phyloP scores from a whole-genome alignment of 1,284 basidiomycete genomes.

The Ustilago hordei region DNA sequence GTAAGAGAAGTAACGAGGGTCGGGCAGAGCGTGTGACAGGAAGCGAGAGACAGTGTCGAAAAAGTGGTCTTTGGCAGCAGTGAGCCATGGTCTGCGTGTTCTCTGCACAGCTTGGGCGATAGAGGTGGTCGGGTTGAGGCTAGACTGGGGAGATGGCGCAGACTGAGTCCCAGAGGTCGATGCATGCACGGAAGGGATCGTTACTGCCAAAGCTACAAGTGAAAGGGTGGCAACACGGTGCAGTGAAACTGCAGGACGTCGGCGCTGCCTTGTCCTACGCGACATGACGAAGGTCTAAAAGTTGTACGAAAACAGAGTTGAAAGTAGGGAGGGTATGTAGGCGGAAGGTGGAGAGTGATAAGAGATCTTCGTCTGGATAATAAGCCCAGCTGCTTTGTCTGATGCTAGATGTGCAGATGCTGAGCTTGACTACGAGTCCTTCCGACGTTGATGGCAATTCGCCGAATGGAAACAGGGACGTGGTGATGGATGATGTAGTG shows the following conservation, averaged over 20 bases:
- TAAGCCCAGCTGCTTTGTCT: no score
- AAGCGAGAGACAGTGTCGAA: slow-evolving; percentile 35
- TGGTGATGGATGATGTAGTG: slow-evolving; percentile 1
- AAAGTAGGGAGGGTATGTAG: background rate
- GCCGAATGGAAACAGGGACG: background rate
- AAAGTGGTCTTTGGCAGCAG: slow-evolving; percentile 30
- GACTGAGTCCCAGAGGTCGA: background rate
- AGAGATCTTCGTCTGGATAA: background rate
- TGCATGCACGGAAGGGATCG: slow-evolving; percentile 21
- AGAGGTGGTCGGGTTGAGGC: slow-evolving; percentile 29
- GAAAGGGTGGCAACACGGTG: slow-evolving; percentile 30
- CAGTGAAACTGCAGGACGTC: slow-evolving; percentile 11
- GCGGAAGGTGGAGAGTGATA: background rate
- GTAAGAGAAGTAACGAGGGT: slow-evolving; percentile 49
- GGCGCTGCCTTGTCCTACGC: background rate
- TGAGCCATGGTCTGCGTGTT: slow-evolving; percentile 37
- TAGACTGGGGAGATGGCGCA: background rate
- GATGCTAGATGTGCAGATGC: no score
- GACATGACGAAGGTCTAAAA: slow-evolving; percentile 19
- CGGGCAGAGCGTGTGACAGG: slow-evolving; percentile 38
- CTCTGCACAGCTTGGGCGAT: slow-evolving; percentile 36
- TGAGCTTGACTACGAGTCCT: no score
- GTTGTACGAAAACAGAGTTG: background rate
- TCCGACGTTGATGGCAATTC: no score
- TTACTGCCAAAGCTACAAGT: slow-evolving; percentile 20